These are phyloP conservation scores for Boletus smithii DNA, from an alignment of 1,284 basidiomycete genomes.

Conservation along the genomic window DNA sequence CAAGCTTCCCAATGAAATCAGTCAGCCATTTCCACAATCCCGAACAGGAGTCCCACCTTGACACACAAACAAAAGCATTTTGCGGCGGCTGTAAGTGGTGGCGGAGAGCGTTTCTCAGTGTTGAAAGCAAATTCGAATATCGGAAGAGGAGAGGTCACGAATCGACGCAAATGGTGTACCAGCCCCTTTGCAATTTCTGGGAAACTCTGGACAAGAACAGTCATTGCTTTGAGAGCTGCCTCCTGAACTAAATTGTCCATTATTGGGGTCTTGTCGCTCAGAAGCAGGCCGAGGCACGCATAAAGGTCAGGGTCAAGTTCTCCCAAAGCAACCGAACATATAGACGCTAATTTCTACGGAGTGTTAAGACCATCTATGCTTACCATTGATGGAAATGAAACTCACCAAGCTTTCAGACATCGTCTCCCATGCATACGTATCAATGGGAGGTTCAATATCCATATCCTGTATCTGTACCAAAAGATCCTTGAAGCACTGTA, in stretches of 20 bases:
- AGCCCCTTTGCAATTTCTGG: conserved; percentile 75
- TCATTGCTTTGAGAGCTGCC: conserved; percentile 78
- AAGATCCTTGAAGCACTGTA: conserved; percentile 73
- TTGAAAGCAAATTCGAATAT: conserved; percentile 86
- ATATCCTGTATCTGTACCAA: conserved; percentile 74
- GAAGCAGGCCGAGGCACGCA: conserved; percentile 66
- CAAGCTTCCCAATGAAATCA: conserved; percentile 49
- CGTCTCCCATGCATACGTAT: conserved; percentile 85
- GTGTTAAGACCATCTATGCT: background rate
- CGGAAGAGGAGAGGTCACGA: conserved; percentile 84
- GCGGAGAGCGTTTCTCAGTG: conserved; percentile 67
- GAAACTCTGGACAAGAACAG: conserved; percentile 82
- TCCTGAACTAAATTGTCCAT: conserved; percentile 81
- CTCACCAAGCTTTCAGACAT: conserved; percentile 78
- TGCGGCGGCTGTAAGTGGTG: conserved; percentile 80
- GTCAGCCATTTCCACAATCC: background rate
- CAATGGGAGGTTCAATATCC: conserved; percentile 70
- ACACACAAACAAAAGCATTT: conserved; percentile 90
- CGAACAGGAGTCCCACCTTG: conserved; percentile 47
- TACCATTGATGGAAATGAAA: background rate
- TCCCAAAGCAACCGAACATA: conserved; percentile 75
- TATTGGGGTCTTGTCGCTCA: conserved; percentile 81
- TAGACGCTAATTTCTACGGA: conserved; percentile 80
- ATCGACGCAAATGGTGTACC: conserved; percentile 80
- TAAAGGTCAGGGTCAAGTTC: conserved; percentile 72